These are phyloP conservation scores for Paraglomus brasilianum DNA, from an alignment of 192 early-diverging fungal species.

Conservation along the genomic window DNA sequence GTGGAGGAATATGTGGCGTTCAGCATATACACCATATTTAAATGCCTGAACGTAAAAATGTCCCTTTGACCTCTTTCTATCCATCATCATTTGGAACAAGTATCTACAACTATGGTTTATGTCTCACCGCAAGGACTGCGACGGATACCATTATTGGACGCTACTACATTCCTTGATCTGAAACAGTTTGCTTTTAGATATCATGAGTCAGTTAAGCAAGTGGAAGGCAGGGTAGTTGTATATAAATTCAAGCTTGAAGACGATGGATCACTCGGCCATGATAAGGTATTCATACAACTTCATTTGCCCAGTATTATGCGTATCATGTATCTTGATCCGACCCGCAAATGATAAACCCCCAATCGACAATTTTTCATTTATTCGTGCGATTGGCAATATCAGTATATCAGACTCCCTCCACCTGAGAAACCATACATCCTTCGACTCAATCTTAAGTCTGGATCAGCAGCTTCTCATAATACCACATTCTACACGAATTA, in stretches of 20 bases:
- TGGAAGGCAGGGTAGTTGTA: neutral
- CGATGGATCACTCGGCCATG: conserved; percentile 42
- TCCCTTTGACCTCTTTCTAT: too few species aligned
- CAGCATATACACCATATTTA: too few species aligned
- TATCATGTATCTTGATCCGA: neutral
- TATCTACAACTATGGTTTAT: too few species aligned
- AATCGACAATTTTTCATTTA: neutral
- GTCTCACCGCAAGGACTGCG: too few species aligned
- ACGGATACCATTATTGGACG: too few species aligned
- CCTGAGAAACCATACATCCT: conserved; percentile 65
- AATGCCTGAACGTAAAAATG: too few species aligned
- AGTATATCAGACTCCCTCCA: conserved; percentile 80
- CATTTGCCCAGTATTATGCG: neutral
- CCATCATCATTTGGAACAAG: too few species aligned
- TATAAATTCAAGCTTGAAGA: conserved; percentile 40
- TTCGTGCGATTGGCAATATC: conserved; percentile 31
- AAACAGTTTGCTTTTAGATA: too few species aligned
- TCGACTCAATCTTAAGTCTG: conserved; percentile 78
- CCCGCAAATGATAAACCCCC: neutral
- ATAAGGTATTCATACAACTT: conserved; percentile 25
- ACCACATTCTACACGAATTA: conserved; percentile 86
- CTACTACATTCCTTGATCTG: too few species aligned
- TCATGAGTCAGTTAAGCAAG: too few species aligned
- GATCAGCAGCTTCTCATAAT: conserved; percentile 69
- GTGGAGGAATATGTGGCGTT: too few species aligned